Conservation (phyloP, 139 green algal genomes). For the Eudorina sp. region DNA sequence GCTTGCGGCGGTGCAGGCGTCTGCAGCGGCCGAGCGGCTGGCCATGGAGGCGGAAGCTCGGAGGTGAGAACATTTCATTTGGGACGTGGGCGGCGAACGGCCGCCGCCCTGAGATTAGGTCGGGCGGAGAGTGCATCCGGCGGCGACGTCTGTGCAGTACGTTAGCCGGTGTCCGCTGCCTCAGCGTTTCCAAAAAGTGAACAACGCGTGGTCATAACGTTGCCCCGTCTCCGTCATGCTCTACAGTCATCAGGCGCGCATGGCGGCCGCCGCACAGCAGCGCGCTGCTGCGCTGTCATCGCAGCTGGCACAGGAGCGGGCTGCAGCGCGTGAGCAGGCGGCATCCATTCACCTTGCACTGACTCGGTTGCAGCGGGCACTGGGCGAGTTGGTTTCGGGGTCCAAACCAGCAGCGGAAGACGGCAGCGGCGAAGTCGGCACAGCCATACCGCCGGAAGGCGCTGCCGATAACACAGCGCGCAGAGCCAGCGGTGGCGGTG, state of each 20-base stretch:
- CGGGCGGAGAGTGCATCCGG: no score
- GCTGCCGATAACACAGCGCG: neutral
- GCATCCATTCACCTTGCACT: slow-evolving; percentile 33
- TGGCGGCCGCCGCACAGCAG: slow-evolving; percentile 23
- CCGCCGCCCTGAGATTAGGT: no score
- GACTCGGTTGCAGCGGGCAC: slow-evolving; percentile 24
- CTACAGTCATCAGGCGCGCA: neutral
- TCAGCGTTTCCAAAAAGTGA: no score
- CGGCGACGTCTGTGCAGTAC: no score
- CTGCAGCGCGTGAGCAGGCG: slow-evolving; percentile 6
- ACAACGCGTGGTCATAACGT: no score
- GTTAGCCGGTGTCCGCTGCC: no score
- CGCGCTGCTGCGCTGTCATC: neutral
- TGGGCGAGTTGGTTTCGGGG: slow-evolving; percentile 7
- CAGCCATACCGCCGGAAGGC: neutral
- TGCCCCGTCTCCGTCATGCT: no score
- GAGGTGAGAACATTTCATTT: no score
- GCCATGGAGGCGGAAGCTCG: neutral
- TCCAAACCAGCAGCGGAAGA: neutral
- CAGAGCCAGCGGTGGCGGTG: neutral
- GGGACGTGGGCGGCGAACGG: no score
- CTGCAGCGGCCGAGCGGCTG: neutral
- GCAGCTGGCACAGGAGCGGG: slow-evolving; percentile 11
- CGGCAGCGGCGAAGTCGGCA: neutral
- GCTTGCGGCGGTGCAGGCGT: neutral